Base-by-base conservation (phyloP, 306 rosid genomes). In the Medicago ruthenica region DNA sequence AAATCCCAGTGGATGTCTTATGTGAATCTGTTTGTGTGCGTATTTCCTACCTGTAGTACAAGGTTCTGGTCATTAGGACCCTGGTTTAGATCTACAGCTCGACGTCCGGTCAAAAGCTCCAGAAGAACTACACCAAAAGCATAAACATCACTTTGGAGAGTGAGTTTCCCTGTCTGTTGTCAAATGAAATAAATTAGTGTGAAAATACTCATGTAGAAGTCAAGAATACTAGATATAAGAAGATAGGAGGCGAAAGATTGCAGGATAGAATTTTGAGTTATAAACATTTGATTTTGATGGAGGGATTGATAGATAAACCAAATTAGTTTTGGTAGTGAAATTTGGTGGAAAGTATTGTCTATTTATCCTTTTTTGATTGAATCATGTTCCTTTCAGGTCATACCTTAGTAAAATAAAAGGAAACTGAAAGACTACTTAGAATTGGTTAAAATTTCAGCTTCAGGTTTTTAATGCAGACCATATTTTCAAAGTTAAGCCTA, bases 71-170 rank as follows among this genome's bases (percentile, higher is more conserved):
- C 97, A 18, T 77, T 90, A 22, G 96, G 98, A 78, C 97, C 97
- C 48, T 88, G 93, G 83, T 81, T 92, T 62, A 95, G 84, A 81
- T 95, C 98, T 79, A 95, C 91, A 0, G 98, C 98, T 75, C 89
- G 89, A 3, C 97, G 97, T 58, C 98, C 98, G 0, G 98, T 95
- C 80, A 95, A 78, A 78, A 95, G 97, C 81, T 95, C 98, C 17
- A 95, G 91, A 80, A 95, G 98, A 88, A 95, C 98, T 71, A 95
- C 98, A 62, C 98, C 97, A 79, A 90, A 92, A 73, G 98, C 98
- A 78, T 95, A 95, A 21, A 90, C 98, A 74, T 95, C 98, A 71
- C 98, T 95, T 57, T 95, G 98, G 67, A 95, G 75, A 61, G 97
- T 95, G 77, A 95, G 93, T 85, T 90, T 95, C 44, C 98, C 98